These are phyloP conservation scores for Citrus glauca DNA, from an alignment of 345 rosid species.

Conservation along the genomic window DNA sequence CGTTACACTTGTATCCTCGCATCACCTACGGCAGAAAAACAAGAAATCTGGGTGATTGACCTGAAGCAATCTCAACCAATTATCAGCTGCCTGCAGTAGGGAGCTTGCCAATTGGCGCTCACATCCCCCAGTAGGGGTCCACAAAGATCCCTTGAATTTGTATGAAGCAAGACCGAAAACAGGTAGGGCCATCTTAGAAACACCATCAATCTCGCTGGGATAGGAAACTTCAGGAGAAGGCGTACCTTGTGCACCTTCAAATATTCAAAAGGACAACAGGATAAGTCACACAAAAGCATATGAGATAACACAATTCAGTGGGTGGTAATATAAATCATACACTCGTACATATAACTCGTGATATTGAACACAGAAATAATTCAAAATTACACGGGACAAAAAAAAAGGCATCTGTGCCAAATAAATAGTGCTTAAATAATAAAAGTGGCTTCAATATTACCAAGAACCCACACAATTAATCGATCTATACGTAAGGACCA, in stretches of 20 bases:
- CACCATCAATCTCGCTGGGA: slow-evolving; percentile 28
- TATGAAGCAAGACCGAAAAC: slow-evolving; percentile 79
- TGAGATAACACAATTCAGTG: not conserved
- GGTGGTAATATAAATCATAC: not conserved
- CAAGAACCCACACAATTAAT: not conserved
- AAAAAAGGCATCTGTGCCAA: not conserved
- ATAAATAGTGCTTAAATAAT: not conserved
- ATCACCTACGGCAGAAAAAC: slow-evolving; percentile 52
- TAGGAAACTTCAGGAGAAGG: slow-evolving; percentile 23
- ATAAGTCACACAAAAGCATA: not conserved
- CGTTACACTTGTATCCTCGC: not conserved
- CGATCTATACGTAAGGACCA: not conserved
- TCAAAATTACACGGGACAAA: not conserved
- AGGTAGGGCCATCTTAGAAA: slow-evolving; percentile 46
- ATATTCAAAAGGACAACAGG: slow-evolving; percentile 5
- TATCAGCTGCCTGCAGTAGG: slow-evolving; percentile 58
- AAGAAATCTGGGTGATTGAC: slow-evolving; percentile 82
- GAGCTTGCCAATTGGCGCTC: slow-evolving; percentile 44
- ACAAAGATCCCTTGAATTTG: slow-evolving; percentile 73
- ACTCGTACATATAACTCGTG: no score
- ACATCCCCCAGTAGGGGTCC: slow-evolving; percentile 55
- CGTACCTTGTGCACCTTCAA: slow-evolving; percentile 25
- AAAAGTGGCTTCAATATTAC: not conserved
- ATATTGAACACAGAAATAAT: not conserved
- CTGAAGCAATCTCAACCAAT: slow-evolving; percentile 50